Evolutionary conservation across 108 stramenopile genomes (phyloP).

Genomic region (Cyclotella sp.): DNA sequence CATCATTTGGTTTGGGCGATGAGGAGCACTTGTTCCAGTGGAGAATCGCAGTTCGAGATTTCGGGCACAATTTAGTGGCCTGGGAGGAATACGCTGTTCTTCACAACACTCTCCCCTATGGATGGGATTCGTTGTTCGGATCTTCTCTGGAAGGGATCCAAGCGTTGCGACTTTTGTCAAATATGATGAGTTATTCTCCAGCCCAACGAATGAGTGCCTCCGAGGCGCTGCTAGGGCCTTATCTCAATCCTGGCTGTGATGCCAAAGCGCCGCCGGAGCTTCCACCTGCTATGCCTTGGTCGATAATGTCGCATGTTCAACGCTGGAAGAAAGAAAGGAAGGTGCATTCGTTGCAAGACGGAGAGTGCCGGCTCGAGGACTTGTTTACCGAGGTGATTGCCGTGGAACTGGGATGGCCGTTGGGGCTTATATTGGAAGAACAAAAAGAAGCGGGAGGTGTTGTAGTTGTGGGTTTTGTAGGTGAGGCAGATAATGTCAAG

Average conservation of each 20-base stretch:
- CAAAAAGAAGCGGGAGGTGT: constrained; percentile 13
- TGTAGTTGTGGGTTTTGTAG: constrained; percentile 7
- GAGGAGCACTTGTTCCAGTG: constrained; percentile 41
- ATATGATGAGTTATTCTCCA: constrained; percentile 48
- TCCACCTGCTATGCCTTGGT: constrained; percentile 53
- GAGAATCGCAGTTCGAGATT: constrained; percentile 46
- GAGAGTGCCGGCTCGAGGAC: constrained; percentile 41
- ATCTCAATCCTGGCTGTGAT: constrained; percentile 41
- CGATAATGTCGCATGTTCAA: constrained; percentile 48
- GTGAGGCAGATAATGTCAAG: neutral
- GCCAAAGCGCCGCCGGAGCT: constrained; percentile 37
- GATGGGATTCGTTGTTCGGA: constrained; percentile 51
- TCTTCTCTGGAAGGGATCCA: constrained; percentile 36
- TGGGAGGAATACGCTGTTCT: constrained; percentile 49
- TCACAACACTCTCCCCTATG: constrained; percentile 35
- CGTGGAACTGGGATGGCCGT: constrained; percentile 35
- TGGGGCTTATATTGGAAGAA: constrained; percentile 19
- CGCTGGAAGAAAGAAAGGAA: constrained; percentile 48
- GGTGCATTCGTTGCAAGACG: constrained; percentile 37
- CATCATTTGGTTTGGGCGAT: constrained; percentile 25
- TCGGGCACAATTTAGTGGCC: constrained; percentile 41
- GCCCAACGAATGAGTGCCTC: constrained; percentile 32
- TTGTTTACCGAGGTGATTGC: constrained; percentile 42
- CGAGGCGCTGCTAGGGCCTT: constrained; percentile 39
- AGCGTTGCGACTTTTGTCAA: constrained; percentile 30